phyloP scores from a whole-genome alignment of 805 yeast species.

The Candida pseudoglaebosa region DNA sequence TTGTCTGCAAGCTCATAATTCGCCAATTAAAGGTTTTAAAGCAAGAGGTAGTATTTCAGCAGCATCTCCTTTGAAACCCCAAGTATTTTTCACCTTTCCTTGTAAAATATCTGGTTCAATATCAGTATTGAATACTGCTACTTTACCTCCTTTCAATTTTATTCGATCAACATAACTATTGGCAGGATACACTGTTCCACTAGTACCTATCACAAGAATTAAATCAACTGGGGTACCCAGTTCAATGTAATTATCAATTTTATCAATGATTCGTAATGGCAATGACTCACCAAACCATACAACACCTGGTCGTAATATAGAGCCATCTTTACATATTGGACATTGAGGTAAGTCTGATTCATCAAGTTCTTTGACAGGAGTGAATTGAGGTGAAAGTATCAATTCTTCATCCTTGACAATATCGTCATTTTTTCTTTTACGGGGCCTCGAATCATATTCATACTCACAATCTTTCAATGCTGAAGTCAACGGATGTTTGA shows the following conservation, averaged over 20 bases:
- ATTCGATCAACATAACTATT: slow-evolving; percentile 85
- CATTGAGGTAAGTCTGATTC: slow-evolving; percentile 65
- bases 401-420: slow-evolving; percentile 8
- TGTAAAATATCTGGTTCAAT: slow-evolving; percentile 43
- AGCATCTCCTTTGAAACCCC: slow-evolving; percentile 83
- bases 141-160: slow-evolving; percentile 66
- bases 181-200: slow-evolving; percentile 87
- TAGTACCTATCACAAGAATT: slow-evolving; percentile 79
- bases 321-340: slow-evolving; percentile 63
- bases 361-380: slow-evolving; percentile 46
- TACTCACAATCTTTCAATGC: slow-evolving; percentile 42
- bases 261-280: slow-evolving; percentile 57
- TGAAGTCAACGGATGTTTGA: slow-evolving; percentile 55
- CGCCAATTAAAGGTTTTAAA: slow-evolving; percentile 46
- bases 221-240: slow-evolving; percentile 54
- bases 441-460: slow-evolving; percentile 24
- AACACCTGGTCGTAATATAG: slow-evolving; percentile 76
- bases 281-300: slow-evolving; percentile 94
- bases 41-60: slow-evolving; percentile 66
- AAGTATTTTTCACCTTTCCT: slow-evolving; percentile 42
- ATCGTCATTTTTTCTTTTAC: slow-evolving; percentile 8
- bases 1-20: too few species aligned
- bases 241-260: slow-evolving; percentile 68
- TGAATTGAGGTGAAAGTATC: slow-evolving; percentile 38
- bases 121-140: slow-evolving; percentile 80